Evolutionary conservation across 2,329 filamentous ascomycete genomes (phyloP).

Genomic region (Colletotrichum melonis): DNA sequence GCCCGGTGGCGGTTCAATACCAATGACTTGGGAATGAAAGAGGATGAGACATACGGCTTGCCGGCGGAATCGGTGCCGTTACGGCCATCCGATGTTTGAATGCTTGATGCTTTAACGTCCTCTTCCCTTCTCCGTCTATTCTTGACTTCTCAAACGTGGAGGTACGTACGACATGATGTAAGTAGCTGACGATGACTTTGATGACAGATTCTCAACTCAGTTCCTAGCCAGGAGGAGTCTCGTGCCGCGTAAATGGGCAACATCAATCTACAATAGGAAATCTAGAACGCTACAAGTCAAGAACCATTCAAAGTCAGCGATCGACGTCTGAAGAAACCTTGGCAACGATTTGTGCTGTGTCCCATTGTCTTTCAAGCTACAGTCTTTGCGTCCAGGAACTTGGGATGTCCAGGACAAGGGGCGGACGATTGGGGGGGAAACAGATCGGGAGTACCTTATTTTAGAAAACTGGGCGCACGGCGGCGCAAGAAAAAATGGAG

Average conservation of each 20-base stretch:
- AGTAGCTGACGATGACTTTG: background rate
- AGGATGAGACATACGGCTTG: background rate
- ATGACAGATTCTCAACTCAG: background rate
- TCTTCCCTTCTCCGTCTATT: background rate
- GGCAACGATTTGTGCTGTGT: background rate
- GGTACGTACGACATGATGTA: constrained; percentile 27
- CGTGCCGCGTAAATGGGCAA: no score
- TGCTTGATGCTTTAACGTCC: no score
- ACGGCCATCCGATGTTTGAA: constrained; percentile 2
- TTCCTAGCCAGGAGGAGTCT: no score
- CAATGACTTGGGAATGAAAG: background rate
- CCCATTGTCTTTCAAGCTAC: background rate
- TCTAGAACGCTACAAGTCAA: background rate
- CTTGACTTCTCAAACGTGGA: constrained; percentile 10
- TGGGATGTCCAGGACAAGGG: background rate
- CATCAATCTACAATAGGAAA: background rate
- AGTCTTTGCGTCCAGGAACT: background rate
- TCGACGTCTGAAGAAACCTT: constrained; percentile 12
- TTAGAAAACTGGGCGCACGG: constrained; percentile 6
- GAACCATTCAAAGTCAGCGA: background rate
- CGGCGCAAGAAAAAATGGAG: background rate
- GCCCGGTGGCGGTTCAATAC: background rate
- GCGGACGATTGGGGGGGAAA: no score
- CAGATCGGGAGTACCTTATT: constrained; percentile 3
- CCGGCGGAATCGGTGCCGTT: constrained; percentile 11